These are phyloP conservation scores for Ceratobasidium sp. DNA, from an alignment of 1,284 basidiomycete genomes.

Conservation along the genomic window DNA sequence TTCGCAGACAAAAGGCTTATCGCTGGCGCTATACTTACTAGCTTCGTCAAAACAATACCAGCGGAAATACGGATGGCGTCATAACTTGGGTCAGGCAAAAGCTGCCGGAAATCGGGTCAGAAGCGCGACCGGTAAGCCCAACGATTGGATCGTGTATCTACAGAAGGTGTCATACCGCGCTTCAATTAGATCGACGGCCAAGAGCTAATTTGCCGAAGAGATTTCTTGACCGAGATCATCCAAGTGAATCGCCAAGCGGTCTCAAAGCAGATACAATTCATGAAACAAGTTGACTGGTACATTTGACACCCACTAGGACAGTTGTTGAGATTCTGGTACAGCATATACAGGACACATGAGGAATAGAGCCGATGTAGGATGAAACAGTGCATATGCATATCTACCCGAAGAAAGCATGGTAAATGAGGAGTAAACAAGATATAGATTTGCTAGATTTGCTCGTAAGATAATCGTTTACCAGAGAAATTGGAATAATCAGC, in stretches of 20 bases:
- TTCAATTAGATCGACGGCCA: no score
- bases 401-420: slow-evolving; percentile 25
- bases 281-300: no score
- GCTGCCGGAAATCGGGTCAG: background rate
- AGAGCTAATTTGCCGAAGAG: no score
- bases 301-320: no score
- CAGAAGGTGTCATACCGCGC: background rate
- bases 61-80: background rate
- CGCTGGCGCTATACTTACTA: background rate
- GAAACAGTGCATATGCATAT: slow-evolving; percentile 17
- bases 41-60: background rate
- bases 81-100: background rate
- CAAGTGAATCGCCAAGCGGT: no score
- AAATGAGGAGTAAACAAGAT: slow-evolving; percentile 23
- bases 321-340: slow-evolving; percentile 29
- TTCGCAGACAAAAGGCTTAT: slow-evolving; percentile 10
- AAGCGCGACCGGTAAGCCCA: background rate
- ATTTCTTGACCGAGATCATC: no score
- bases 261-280: no score
- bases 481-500: slow-evolving; percentile 3
- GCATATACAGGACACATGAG: slow-evolving; percentile 34
- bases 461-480: slow-evolving; percentile 4
- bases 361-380: slow-evolving; percentile 15
- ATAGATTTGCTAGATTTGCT: slow-evolving; percentile 30
- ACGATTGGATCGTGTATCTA: background rate